These are phyloP conservation scores for Trichoderma lentiforme DNA, from an alignment of 2,329 filamentous ascomycete genomes.

Conservation along the genomic window DNA sequence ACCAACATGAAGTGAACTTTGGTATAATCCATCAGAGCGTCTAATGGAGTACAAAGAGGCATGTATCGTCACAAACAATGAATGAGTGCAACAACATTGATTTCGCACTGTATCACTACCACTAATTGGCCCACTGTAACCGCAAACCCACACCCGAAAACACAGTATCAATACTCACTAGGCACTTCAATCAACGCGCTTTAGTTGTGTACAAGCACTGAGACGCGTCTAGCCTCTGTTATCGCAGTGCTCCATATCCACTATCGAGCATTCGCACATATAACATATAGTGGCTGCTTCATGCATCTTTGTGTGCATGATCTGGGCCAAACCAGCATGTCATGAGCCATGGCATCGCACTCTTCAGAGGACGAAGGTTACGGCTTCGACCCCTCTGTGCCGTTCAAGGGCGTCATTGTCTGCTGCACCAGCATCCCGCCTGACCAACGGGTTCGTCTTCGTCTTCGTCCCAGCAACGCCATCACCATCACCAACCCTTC, in stretches of 20 bases:
- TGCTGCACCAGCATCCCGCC: conserved; percentile 84
- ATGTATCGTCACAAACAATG: neutral
- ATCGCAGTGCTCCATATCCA: neutral
- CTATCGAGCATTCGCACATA: neutral
- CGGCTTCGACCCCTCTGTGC: conserved; percentile 55
- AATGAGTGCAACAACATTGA: neutral
- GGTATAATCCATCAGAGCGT: neutral
- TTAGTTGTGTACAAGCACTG: neutral
- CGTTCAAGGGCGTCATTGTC: conserved; percentile 69
- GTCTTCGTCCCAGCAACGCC: neutral
- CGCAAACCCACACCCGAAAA: neutral
- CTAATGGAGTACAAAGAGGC: neutral
- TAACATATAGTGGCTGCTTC: neutral
- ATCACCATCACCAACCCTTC: neutral
- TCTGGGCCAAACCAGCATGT: neutral
- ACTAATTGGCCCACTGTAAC: neutral
- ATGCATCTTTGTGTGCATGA: neutral
- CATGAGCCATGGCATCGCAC: conserved; percentile 30
- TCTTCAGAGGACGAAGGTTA: conserved; percentile 27
- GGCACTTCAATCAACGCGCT: conserved; percentile 14
- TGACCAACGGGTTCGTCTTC: conserved; percentile 66
- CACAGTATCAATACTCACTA: neutral
- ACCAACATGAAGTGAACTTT: neutral
- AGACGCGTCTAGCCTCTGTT: conserved; percentile 7
- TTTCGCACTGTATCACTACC: neutral